Base-by-base conservation (phyloP, 352 stramenopile species). In the Globisporangium yorkense region DNA sequence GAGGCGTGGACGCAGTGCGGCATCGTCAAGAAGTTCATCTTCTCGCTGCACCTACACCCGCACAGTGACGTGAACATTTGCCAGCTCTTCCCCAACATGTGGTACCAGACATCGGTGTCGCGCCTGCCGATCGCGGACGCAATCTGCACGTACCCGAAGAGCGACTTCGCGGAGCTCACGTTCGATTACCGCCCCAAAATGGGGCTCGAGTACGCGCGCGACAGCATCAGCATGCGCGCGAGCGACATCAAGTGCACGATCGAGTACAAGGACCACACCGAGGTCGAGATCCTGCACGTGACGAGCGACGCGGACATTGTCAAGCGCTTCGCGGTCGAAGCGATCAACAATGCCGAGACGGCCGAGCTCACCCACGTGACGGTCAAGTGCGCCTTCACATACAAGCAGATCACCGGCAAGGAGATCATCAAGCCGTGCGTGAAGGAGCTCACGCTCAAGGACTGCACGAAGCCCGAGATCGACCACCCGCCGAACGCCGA, bases 1-100 rank as follows among this genome's bases (percentile, higher is more conserved):
- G 75, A 89, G 47, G 79, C 77, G 4, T 89, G 79, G 79, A 77
- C 79, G 2, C 66, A 74, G 27, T 89, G 79, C 43, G 79, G 79
- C 35, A 50, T 80, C 8, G 73, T 82, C 3, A 61, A 66, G 15
- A 62, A 63, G 16, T 78, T 77, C 48, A 63, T 68, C 37, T 87
- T 87, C 52, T 69, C 72, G 50, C 65, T 88, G 4, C 62, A 75
- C 49, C 55, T 88, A 33, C 77, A 88, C 48, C 59, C 77, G 44
- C 70, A 75, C 57, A 80, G 68, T 41, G 64, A 61, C 43, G 60
- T 84, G 51, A 54, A 63, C 5, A 65, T 89, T 13, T 86, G 75
- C 51, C 66, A 87, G 15, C 63, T 72, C 18, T 87, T 88, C 49
- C 56, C 63, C 44, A 62, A 68, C n/a, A 85, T 89, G 80, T 89